Percentiles rank a stretch among this genome's conserved stretches.
Evolutionary conservation across 2,329 filamentous ascomycete genomes (phyloP).

Genomic region (Coniella lustricola): DNA sequence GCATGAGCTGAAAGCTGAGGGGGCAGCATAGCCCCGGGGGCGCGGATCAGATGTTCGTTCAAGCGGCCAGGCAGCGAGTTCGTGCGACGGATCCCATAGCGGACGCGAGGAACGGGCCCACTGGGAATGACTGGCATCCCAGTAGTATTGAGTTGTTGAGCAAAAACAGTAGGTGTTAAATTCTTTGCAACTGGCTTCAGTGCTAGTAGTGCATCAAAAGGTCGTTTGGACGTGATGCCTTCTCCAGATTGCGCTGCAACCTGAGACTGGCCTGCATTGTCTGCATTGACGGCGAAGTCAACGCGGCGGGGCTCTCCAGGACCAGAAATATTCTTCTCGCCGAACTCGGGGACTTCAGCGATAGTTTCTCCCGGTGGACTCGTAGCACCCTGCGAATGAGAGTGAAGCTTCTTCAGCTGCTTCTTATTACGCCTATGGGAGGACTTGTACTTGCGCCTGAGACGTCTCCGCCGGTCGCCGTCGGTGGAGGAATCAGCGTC

Average conservation of each 20-base stretch:
- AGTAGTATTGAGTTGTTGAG: constrained; percentile 32
- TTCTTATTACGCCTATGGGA: constrained; percentile 34
- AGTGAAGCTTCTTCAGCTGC: constrained; percentile 38
- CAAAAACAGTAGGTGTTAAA: constrained; percentile 66
- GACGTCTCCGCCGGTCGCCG: constrained; percentile 33
- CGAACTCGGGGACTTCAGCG: constrained; percentile 22
- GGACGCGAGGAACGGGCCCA: constrained; percentile 48
- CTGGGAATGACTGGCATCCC: constrained; percentile 24
- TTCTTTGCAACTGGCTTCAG: constrained; percentile 58
- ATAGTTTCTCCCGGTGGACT: constrained; percentile 27
- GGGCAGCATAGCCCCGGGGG: constrained; percentile 44
- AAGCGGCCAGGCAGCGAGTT: constrained; percentile 68
- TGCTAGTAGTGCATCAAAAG: constrained; percentile 52
- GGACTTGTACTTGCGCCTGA: constrained; percentile 29
- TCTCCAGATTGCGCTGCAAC: constrained; percentile 3
- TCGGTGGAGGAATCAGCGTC: constrained; percentile 38
- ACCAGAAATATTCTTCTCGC: constrained; percentile 17
- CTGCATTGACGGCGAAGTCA: constrained; percentile 43
- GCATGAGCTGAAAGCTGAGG: constrained; percentile 36
- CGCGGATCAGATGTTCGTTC: constrained; percentile 37
- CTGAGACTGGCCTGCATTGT: constrained; percentile 2
- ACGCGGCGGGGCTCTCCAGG: constrained; percentile 45
- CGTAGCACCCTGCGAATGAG: constrained; percentile 24
- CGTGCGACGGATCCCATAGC: constrained; percentile 62
- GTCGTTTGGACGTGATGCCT: constrained; percentile 27